phyloP scores from a whole-genome alignment of 2,329 filamentous ascomycete species.

The Tympanopsis confertula region DNA sequence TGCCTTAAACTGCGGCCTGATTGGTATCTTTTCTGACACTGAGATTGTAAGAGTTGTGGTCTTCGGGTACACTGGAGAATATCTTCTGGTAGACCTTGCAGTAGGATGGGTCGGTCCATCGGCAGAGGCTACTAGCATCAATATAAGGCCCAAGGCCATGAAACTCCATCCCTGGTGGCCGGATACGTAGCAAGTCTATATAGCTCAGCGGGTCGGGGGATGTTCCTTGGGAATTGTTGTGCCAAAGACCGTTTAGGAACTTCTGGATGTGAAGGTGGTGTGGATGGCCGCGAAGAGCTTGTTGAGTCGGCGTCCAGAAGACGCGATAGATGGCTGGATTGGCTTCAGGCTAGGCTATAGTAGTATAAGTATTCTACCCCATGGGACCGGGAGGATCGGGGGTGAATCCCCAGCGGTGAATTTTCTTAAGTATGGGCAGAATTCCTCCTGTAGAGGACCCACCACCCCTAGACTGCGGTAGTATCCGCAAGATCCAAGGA shows the following conservation, averaged over 20 bases:
- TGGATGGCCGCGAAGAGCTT: constrained; percentile 21
- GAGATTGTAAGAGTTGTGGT: constrained; percentile 24
- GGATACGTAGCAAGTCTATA: constrained; percentile 23
- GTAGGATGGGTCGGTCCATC: constrained; percentile 26
- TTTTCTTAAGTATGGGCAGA: no score
- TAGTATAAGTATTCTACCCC: no score
- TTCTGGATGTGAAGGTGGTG: constrained; percentile 21
- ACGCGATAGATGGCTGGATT: no score
- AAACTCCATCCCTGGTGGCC: constrained; percentile 22
- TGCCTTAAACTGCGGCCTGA: constrained; percentile 19
- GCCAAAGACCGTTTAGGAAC: constrained; percentile 24
- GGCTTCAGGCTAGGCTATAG: no score
- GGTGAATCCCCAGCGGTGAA: no score
- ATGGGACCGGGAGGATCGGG: no score
- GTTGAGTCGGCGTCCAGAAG: constrained; percentile 23
- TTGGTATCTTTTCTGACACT: constrained; percentile 18
- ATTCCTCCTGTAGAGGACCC: no score
- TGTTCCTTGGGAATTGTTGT: constrained; percentile 14
- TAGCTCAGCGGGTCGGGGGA: constrained; percentile 23
- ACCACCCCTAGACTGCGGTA: no score
- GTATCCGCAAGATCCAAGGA: no score
- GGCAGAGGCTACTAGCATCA: constrained; percentile 26
- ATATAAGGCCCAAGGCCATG: constrained; percentile 28
- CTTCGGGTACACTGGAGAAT: constrained; percentile 21
- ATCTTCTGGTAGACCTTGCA: constrained; percentile 21